phyloP scores from a whole-genome alignment of 306 rosid species.

The Luffa aegyptiaca region DNA sequence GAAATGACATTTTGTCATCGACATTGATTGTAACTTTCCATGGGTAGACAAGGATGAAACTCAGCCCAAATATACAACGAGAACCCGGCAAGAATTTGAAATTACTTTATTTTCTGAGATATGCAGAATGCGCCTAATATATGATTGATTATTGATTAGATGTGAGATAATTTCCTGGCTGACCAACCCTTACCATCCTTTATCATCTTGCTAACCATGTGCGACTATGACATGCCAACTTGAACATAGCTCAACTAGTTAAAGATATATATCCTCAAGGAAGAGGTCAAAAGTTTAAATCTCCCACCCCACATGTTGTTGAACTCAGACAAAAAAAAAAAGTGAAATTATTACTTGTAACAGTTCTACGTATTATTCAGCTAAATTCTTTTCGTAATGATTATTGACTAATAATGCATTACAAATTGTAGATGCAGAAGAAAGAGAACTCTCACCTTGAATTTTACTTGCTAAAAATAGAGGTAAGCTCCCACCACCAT shows the following conservation, averaged over 20 bases:
- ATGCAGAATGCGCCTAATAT: background rate
- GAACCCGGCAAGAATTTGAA: background rate
- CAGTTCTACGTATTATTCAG: background rate
- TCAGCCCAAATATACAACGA: background rate
- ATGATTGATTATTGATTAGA: background rate
- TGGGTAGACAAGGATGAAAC: background rate
- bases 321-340: background rate
- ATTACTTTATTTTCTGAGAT: background rate
- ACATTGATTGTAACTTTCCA: background rate
- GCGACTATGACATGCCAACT: too few relatives aligned
- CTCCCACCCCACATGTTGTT: too few relatives aligned
- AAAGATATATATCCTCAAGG: too few relatives aligned
- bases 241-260: too few relatives aligned
- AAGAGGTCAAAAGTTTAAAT: too few relatives aligned
- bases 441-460: slow-evolving; percentile 41
- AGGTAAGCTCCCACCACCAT: slow-evolving; percentile 95
- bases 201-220: background rate
- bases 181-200: background rate
- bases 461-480: slow-evolving; percentile 75
- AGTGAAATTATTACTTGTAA: background rate
- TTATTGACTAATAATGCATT: background rate
- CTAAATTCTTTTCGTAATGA: background rate
- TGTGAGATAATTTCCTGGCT: background rate
- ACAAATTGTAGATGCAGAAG: background rate
- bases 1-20: background rate